Percentiles rank a stretch among this genome's conserved stretches.
Conservation (phyloP, 2,329 filamentous ascomycete species). For the Amauroascus verrucosus region DNA sequence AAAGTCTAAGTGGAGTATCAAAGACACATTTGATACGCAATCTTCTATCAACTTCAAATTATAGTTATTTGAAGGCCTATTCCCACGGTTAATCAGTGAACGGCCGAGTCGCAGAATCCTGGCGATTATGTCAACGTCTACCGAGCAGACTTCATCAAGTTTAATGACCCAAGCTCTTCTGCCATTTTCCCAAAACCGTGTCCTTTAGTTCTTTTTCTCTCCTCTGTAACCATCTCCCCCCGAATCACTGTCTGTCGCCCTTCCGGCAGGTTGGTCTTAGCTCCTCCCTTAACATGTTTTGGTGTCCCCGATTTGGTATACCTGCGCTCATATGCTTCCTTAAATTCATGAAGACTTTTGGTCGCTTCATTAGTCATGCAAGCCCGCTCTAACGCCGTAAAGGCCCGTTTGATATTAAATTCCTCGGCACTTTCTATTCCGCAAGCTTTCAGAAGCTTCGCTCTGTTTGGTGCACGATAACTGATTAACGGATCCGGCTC, state of each 20-base stretch:
- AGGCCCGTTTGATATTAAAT: conserved; percentile 25
- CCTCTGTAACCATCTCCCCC: not conserved
- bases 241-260: conserved; percentile 2
- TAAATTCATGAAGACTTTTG: conserved; percentile 26
- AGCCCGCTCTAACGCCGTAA: conserved; percentile 26
- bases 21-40: too few species aligned
- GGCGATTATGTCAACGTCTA: not conserved
- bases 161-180: not conserved
- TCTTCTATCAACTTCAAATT: too few species aligned
- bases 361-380: conserved; percentile 30
- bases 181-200: not conserved
- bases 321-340: conserved; percentile 18
- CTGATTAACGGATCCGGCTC: conserved; percentile 23
- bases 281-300: not conserved
- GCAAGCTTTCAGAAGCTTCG: conserved; percentile 15
- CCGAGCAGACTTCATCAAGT: not conserved
- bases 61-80: too few species aligned
- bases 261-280: not conserved
- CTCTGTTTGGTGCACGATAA: conserved; percentile 19
- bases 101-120: not conserved
- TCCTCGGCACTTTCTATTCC: conserved; percentile 19
- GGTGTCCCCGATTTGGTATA: not conserved
- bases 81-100: too few species aligned
- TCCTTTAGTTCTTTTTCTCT: conserved; percentile 3
- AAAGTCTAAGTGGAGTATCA: too few species aligned